Base-by-base conservation (phyloP, 306 rosid species). In the Cicer cuneatum region DNA sequence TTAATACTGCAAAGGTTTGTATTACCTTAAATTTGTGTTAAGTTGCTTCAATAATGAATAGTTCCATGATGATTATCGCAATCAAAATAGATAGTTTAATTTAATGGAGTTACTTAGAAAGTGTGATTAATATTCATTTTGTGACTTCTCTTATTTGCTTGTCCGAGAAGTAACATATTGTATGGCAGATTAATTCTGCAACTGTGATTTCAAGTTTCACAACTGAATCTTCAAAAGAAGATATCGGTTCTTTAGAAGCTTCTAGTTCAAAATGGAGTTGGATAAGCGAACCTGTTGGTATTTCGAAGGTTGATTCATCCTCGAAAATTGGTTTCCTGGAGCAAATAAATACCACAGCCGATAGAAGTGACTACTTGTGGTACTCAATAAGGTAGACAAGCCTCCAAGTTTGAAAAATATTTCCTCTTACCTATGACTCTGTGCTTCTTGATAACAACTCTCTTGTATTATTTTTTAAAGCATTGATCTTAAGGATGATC, bases 311-410 rank as follows among this genome's bases (percentile, higher is more conserved):
- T 18, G 85, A 85, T 83, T 82, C 96, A 69, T 86, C 87, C 81
- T 77, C 78, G 0, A 87, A 80, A 76, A 71, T 6, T 58, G 99
- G 98, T 81, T 86, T 95, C 13, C 71, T 88, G 74, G 99, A 95
- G 83, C 99, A 95, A 86, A 90, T 95, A 83, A 89, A 90, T 72
- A 92, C 98, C 11, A 95, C 99, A 10, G 96, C 99, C 57, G 99
- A 95, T 81, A 85, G 70, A 85, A 95, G 99, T 53, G 99, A 95
- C 73, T 95, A 95, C 76, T 85, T 95, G 77, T 95, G 99, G 99
- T 95, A 95, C 81, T 89, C 99, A 33, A 74, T 80, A 72, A 92
- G 98, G 99, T 95, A 92, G 52, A 52, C 8, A 73, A 72, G 67
- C 56, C 68, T 80, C 54, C 76, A 5, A 64, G 16, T 69, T 71